Conservation (phyloP, 169 alveolate species). For the Plasmodium yoelii region DNA sequence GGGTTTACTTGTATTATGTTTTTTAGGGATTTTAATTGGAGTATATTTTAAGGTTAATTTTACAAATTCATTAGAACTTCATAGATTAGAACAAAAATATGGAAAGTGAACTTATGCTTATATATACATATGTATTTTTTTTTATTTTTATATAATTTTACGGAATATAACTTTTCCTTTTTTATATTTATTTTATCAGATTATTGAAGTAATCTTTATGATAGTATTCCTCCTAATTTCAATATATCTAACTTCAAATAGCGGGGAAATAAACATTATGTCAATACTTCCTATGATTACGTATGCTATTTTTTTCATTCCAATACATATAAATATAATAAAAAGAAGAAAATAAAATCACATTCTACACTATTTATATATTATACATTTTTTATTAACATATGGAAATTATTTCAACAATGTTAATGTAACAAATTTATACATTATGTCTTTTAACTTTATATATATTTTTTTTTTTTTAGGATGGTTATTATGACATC, state of each 20-base stretch:
- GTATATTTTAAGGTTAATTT: slow-evolving; percentile 37
- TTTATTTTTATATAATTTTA: neutral
- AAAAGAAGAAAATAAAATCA: neutral
- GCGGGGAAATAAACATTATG: slow-evolving; percentile 44
- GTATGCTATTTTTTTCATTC: slow-evolving; percentile 21
- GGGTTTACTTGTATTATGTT: slow-evolving; percentile 49
- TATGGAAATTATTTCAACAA: no score
- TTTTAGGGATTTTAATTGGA: slow-evolving; percentile 53
- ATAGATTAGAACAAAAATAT: neutral
- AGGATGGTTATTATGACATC: slow-evolving; percentile 64
- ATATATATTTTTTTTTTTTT: slow-evolving; percentile 8
- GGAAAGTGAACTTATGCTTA: neutral
- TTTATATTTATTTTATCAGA: slow-evolving; percentile 4
- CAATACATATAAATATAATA: neutral
- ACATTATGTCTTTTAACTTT: neutral
- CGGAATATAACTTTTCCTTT: neutral
- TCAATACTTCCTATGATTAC: slow-evolving; percentile 40
- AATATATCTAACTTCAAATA: slow-evolving; percentile 36
- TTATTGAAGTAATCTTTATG: slow-evolving; percentile 49
- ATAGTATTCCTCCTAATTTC: slow-evolving; percentile 34
- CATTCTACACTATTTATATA: no score
- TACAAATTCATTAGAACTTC: neutral
- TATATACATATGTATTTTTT: neutral
- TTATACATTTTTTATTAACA: no score
- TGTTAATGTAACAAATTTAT: neutral